Percentiles rank a stretch among this genome's conserved stretches.
Conservation (phyloP, 805 yeast species). For the Yamadazyma sp. region DNA sequence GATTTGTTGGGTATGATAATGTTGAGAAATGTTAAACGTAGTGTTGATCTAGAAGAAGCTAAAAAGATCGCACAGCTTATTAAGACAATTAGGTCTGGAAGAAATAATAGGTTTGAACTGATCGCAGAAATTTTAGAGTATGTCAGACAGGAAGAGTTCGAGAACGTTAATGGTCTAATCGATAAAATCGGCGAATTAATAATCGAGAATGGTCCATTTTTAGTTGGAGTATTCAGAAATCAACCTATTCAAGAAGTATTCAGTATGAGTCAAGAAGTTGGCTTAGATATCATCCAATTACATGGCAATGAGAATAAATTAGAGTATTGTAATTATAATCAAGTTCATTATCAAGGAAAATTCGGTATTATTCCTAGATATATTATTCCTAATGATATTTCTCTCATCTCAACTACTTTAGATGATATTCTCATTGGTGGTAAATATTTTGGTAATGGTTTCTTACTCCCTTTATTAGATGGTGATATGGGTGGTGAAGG, state of each 20-base stretch:
- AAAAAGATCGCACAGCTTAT: slow-evolving; percentile 26
- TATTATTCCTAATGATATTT: slow-evolving; percentile 53
- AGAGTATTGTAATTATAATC: slow-evolving; percentile 46
- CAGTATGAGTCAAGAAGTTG: slow-evolving; percentile 37
- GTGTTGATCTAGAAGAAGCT: slow-evolving; percentile 44
- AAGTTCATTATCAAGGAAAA: slow-evolving; percentile 16
- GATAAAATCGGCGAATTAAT: slow-evolving; percentile 17
- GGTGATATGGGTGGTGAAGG: slow-evolving; percentile 95
- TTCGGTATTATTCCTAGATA: slow-evolving; percentile 74
- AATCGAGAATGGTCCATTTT: slow-evolving; percentile 53
- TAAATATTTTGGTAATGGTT: slow-evolving; percentile 25
- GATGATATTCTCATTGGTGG: slow-evolving; percentile 14
- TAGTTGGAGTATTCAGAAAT: slow-evolving; percentile 90
- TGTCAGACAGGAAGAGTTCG: slow-evolving; percentile 13
- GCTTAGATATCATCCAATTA: slow-evolving; percentile 77
- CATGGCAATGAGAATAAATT: slow-evolving; percentile 69
- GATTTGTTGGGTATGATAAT: slow-evolving; percentile 79
- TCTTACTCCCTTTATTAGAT: slow-evolving; percentile 67
- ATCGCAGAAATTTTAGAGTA: slow-evolving; percentile 16
- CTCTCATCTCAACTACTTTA: slow-evolving; percentile 24
- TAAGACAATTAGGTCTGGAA: slow-evolving; percentile 17
- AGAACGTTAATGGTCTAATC: slow-evolving; percentile 27
- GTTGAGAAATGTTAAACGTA: slow-evolving; percentile 79
- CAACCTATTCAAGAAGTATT: slow-evolving; percentile 67
- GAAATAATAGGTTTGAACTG: slow-evolving; percentile 16